Percentiles rank a stretch among this genome's conserved stretches.
These are phyloP conservation scores for Yamadazyma spencermartinsiae DNA, from an alignment of 1,139 yeast species.

Conservation along the genomic window DNA sequence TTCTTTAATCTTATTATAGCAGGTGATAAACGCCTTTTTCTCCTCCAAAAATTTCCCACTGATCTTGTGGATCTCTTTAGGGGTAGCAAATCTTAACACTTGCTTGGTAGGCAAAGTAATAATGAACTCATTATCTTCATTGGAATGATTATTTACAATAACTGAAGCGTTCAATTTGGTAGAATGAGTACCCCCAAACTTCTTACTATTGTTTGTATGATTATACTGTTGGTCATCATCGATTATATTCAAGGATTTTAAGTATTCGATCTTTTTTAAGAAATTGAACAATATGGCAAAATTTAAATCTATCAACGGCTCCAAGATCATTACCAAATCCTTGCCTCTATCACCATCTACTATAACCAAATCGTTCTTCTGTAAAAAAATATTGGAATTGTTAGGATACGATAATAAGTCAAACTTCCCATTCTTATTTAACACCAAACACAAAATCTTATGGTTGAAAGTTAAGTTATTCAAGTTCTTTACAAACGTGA, in stretches of 20 bases:
- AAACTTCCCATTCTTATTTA: conserved; percentile 58
- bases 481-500: conserved; percentile 43
- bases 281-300: conserved; percentile 78
- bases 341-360: conserved; percentile 55
- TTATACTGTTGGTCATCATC: conserved; percentile 18
- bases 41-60: conserved; percentile 48
- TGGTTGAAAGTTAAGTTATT: conserved; percentile 45
- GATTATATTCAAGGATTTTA: conserved; percentile 64
- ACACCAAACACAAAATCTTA: conserved; percentile 47
- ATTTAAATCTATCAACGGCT: conserved; percentile 44
- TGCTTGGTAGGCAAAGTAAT: conserved; percentile 51
- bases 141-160: conserved; percentile 41
- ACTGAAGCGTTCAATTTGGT: conserved; percentile 38
- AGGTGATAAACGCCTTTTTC: conserved; percentile 47
- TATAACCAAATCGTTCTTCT: conserved; percentile 44
- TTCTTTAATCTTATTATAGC: conserved; percentile 47
- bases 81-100: conserved; percentile 50
- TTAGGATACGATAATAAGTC: conserved; percentile 48
- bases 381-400: conserved; percentile 53
- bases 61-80: conserved; percentile 45
- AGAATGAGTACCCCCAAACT: conserved; percentile 39
- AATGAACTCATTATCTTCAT: conserved; percentile 48
- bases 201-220: conserved; percentile 17
- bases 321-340: conserved; percentile 51
- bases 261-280: conserved; percentile 72